Evolutionary conservation across 176 grass and related monocot genomes (phyloP).

Genomic region (Aechmea fasciata): DNA sequence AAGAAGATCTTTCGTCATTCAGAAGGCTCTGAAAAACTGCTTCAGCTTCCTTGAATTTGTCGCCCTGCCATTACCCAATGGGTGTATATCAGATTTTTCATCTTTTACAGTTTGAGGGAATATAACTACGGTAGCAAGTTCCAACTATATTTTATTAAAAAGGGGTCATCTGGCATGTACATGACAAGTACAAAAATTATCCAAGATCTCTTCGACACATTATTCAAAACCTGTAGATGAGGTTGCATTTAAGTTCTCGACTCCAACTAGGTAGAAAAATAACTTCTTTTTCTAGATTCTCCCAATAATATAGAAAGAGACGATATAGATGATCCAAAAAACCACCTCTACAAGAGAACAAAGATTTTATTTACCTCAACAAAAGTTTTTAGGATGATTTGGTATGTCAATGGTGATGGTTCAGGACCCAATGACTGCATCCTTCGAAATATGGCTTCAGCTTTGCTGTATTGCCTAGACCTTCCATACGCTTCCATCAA

Average conservation of each 20-base stretch:
- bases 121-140: too few species aligned
- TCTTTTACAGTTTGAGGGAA: too few species aligned
- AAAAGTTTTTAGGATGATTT: slow-evolving; percentile 85
- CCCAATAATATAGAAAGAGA: background rate
- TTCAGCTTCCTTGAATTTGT: slow-evolving; percentile 61
- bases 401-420: slow-evolving; percentile 83
- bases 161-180: background rate
- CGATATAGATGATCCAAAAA: background rate
- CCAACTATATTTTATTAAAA: too few species aligned
- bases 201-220: background rate
- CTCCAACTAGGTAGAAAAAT: background rate
- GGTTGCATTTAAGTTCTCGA: background rate
- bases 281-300: background rate
- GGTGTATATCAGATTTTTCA: background rate
- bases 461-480: slow-evolving; percentile 72
- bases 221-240: background rate
- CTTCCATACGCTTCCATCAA: slow-evolving; percentile 90
- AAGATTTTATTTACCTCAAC: slow-evolving; percentile 53
- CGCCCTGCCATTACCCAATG: slow-evolving; percentile 42
- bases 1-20: slow-evolving; percentile 53
- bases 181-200: background rate
- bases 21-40: slow-evolving; percentile 72
- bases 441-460: slow-evolving; percentile 70
- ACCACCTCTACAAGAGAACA: slow-evolving; percentile 5
- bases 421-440: slow-evolving; percentile 83